Conservation (phyloP, 208 protist species). For the Ichthyophonus hoferi region DNA sequence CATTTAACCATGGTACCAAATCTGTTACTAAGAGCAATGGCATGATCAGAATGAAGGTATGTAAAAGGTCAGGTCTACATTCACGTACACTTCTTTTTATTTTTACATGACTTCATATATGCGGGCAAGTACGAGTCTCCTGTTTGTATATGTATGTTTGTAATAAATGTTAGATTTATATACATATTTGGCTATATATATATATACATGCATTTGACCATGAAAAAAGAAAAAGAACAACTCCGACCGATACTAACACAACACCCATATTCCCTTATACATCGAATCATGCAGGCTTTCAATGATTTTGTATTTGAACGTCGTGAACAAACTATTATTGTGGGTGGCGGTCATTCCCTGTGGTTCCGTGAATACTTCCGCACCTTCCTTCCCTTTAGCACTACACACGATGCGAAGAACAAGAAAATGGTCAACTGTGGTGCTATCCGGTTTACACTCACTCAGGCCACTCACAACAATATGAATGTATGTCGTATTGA, state of each 20-base stretch:
- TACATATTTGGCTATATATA: no score
- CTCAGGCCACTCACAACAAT: not conserved
- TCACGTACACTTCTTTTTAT: no score
- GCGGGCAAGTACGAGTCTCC: no score
- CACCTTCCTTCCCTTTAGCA: conserved; percentile 71
- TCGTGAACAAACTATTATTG: conserved; percentile 63
- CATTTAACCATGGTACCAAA: conserved; percentile 71
- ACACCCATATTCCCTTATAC: conserved; percentile 62
- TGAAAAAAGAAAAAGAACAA: no score
- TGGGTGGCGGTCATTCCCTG: conserved; percentile 77
- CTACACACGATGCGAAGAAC: conserved; percentile 67
- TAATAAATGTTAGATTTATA: no score
- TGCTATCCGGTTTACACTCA: conserved; percentile 73
- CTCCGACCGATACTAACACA: no score
- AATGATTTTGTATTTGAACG: conserved; percentile 44
- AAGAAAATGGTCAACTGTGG: conserved; percentile 79
- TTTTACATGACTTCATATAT: no score
- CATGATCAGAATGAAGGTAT: conserved; percentile 74
- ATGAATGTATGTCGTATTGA: not conserved
- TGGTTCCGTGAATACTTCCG: conserved; percentile 78
- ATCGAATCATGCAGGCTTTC: conserved; percentile 3
- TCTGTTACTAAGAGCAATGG: conserved; percentile 67
- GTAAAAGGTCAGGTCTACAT: no score
- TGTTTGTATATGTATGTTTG: no score
- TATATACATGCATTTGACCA: not conserved